Base-by-base conservation (phyloP, 148 eudicot genomes). In the Rhododendron molle region DNA sequence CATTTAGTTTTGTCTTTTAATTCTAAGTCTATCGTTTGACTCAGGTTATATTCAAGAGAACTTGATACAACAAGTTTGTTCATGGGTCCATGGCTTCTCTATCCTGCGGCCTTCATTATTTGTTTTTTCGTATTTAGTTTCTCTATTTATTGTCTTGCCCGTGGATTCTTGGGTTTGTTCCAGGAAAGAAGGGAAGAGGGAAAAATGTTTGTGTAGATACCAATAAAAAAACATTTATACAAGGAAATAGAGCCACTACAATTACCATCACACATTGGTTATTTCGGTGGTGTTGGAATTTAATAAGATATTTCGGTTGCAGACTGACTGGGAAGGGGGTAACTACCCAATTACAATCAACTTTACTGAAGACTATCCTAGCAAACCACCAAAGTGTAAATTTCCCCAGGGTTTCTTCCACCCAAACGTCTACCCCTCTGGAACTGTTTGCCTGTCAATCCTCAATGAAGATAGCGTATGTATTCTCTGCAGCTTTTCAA, bases 271-370 rank as follows among this genome's bases (percentile, higher is more conserved):
- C 43, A 14, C 43, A 36, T 36, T 34, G 56, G n/a, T 85, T 15
- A 10, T 78, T 84, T 84, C 47, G n/a, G 23, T 36, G 14, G 36
- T 46, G 14, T 38, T 36, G 14, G 49, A 20, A 34, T 50, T 16
- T 72, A 40, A 7, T 58, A 36, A 81, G 36, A 30, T 85, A 78
- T 44, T 71, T 43, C 52, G 36, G 32, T 82, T 73, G 87, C 93
- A 95, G 98, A 95, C 98, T 85, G 98, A 95, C 69, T 95, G 98
- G 98, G 98, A 94, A 46, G 96, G 95, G 43, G 98, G 98, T 58
- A 90, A 85, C 84, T 95, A 90, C 80, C 98, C 98, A 3, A 79
- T 95, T n/a, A 92, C 96, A 10, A 90, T 95, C 90, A 85, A 89
- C 71, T 95, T 95, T 87, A 93, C 91, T 65, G 98, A 95, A 82